These are phyloP conservation scores for Daucus carota DNA, from an alignment of 129 eudicot species.

Conservation along the genomic window DNA sequence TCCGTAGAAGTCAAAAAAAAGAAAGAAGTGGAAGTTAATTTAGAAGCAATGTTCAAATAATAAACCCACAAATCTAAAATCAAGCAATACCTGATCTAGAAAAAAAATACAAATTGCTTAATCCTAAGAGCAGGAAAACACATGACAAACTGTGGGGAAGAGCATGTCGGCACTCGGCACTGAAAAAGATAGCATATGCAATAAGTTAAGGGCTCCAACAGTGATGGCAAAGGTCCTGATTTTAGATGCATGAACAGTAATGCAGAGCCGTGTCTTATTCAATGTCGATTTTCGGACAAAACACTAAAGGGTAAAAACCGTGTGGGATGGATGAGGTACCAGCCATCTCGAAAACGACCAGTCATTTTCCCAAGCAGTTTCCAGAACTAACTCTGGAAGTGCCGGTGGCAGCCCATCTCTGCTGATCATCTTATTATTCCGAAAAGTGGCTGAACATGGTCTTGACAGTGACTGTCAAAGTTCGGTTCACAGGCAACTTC, in stretches of 20 bases:
- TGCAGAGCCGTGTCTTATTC: not conserved
- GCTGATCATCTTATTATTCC: not conserved
- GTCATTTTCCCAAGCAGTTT: not conserved
- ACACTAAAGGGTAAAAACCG: not conserved
- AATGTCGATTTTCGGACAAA: not conserved
- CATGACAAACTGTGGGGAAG: not conserved
- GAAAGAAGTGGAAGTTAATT: no score
- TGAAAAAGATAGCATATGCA: not conserved
- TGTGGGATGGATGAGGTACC: not conserved
- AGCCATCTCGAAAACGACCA: not conserved
- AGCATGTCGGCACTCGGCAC: not conserved
- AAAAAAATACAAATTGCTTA: no score
- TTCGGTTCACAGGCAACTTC: not conserved
- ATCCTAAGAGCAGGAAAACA: not conserved
- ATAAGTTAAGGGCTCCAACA: not conserved
- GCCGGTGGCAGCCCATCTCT: not conserved
- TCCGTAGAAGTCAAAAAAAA: no score
- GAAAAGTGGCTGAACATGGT: not conserved
- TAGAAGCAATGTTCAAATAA: no score
- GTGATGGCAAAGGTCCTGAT: not conserved
- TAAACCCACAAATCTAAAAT: no score
- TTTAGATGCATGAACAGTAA: not conserved
- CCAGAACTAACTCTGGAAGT: not conserved
- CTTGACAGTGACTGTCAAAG: not conserved
- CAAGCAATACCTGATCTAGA: no score